phyloP scores from a whole-genome alignment of 192 early-diverging fungal species.

The Podila clonocystis region DNA sequence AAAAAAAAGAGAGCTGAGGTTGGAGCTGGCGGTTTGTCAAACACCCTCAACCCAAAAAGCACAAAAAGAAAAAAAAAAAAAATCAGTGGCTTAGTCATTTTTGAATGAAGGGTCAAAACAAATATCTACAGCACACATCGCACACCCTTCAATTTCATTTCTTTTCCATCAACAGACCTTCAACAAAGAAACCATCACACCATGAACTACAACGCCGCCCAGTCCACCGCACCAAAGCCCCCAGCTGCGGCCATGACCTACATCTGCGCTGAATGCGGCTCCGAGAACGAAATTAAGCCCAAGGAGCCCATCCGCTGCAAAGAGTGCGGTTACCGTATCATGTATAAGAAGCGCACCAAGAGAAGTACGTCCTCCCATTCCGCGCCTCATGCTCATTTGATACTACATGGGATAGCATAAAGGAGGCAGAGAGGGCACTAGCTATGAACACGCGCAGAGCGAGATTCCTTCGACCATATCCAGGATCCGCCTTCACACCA shows the following conservation, averaged over 20 bases:
- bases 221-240: slow-evolving; percentile 35
- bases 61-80: slow-evolving; percentile 9
- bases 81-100: neutral
- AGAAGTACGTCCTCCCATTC: slow-evolving; percentile 69
- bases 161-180: slow-evolving; percentile 5
- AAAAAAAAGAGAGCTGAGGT: neutral
- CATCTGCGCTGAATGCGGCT: slow-evolving; percentile 76
- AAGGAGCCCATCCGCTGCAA: slow-evolving; percentile 96
- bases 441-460: too few species aligned
- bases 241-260: slow-evolving; percentile 36
- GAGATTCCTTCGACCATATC: too few species aligned
- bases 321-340: slow-evolving; percentile 95
- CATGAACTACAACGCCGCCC: slow-evolving; percentile 46
- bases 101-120: neutral
- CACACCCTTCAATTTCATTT: neutral
- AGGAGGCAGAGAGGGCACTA: too few species aligned
- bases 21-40: neutral
- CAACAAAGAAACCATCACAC: slow-evolving; percentile 10
- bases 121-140: neutral
- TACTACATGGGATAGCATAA: too few species aligned
- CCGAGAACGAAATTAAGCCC: slow-evolving; percentile 92
- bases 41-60: neutral
- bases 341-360: slow-evolving; percentile 98
- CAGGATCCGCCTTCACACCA: too few species aligned
- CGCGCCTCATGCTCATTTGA: slow-evolving; percentile 1